phyloP scores from a whole-genome alignment of 202 grass and related monocot species.

The Digitaria exilis region DNA sequence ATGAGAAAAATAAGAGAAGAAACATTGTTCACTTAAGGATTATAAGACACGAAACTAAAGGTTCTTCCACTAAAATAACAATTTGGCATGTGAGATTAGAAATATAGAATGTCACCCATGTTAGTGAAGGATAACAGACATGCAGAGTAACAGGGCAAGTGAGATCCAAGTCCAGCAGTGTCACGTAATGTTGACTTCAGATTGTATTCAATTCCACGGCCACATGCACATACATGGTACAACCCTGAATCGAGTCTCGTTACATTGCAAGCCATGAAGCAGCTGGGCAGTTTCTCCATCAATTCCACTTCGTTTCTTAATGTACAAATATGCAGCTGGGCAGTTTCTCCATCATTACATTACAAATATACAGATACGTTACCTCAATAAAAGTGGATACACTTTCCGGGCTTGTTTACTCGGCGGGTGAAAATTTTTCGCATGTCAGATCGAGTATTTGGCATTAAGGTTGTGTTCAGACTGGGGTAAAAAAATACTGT shows the following conservation, averaged over 20 bases:
- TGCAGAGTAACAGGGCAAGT: not conserved
- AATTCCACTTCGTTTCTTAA: conserved; percentile 16
- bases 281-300: not conserved
- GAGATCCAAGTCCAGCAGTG: not conserved
- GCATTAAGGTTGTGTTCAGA: no score
- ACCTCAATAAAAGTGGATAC: not conserved
- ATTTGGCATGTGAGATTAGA: not conserved
- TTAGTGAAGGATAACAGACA: not conserved
- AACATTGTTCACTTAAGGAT: not conserved
- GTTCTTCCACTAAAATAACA: not conserved
- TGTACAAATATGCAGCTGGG: not conserved
- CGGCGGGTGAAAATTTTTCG: no score
- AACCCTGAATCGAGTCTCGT: not conserved
- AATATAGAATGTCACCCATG: not conserved
- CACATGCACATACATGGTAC: not conserved
- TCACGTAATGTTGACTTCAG: not conserved
- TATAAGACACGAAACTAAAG: not conserved
- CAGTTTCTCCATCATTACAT: no score
- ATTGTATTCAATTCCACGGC: not conserved
- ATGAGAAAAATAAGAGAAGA: not conserved
- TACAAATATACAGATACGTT: no score
- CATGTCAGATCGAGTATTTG: no score
- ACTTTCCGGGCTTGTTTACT: no score
- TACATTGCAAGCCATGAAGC: not conserved
- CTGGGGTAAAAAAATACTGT: no score